Conservation (phyloP, 2,329 filamentous ascomycete species). For the Thelonectria olida region DNA sequence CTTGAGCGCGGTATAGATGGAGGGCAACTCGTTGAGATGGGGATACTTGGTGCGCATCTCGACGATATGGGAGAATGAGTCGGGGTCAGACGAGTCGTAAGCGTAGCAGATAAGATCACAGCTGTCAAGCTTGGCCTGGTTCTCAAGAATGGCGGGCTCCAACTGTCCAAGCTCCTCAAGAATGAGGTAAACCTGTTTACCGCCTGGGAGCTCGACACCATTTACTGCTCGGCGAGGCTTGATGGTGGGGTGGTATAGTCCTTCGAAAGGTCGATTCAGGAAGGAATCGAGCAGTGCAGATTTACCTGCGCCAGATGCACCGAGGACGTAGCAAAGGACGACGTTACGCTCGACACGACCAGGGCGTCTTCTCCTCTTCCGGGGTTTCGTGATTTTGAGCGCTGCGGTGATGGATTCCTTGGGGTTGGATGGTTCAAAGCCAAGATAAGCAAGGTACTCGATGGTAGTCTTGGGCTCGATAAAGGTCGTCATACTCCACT, state of each 20-base stretch:
- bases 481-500: conserved; percentile 99
- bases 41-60: conserved; percentile 81
- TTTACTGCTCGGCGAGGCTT: conserved; percentile 94
- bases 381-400: conserved; percentile 90
- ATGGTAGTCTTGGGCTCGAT: conserved; percentile 94
- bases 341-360: conserved; percentile 94
- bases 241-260: conserved; percentile 90
- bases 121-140: conserved; percentile 86
- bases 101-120: conserved; percentile 96
- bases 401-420: conserved; percentile 83
- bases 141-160: conserved; percentile 94
- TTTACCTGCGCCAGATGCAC: conserved; percentile 87
- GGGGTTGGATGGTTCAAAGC: conserved; percentile 84
- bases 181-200: conserved; percentile 97
- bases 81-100: conserved; percentile 96
- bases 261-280: conserved; percentile 85
- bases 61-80: conserved; percentile 93
- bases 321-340: conserved; percentile 91
- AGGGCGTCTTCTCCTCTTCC: conserved; percentile 83
- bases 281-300: conserved; percentile 92
- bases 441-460: conserved; percentile 94
- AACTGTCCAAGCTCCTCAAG: conserved; percentile 93
- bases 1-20: conserved; percentile 92
- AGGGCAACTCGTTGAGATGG: conserved; percentile 87
- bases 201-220: conserved; percentile 93